Base-by-base conservation (phyloP, 2,329 filamentous ascomycete species). In the Zelopaecilomyces penicillatus region DNA sequence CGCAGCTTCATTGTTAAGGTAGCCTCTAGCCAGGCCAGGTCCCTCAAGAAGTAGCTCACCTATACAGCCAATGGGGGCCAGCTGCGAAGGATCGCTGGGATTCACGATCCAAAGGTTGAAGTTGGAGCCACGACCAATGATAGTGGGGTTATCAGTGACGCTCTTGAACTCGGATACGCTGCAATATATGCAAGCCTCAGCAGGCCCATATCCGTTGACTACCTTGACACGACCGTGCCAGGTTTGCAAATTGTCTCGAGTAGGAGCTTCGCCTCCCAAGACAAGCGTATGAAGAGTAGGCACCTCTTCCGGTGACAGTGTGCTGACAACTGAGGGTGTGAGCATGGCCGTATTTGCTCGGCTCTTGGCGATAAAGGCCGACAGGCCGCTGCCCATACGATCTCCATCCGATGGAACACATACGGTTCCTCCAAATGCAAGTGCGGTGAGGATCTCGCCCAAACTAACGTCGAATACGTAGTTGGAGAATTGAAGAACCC, bases 11-110 rank as follows among this genome's bases (percentile, higher is more conserved):
- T 19, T 19, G 19, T 19, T 19, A 11, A 41, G 28, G 33, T 81
- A 81, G 26, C 74, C 75, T 10, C 70, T 64, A 19, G 73, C 75
- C 26, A 81, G 69, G 26, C 71, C 66, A 2, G 73, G 73, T 2
- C 73, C 71, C 48, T 69, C 68, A 33, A 75, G 56, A 5, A 70
- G 52, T 12, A 73, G 62, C 54, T 73, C 70, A 11, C 70, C 70
- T 3, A 68, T 57, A 3, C 60, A 55, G 3, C 69, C 69, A 5
- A 69, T 49, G 1, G 68, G 67, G 11, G 64, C 56, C 6, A 72
- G 59, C 5, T 51, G 19, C 9, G 11, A 29, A 1, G 19, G 5
- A 4, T 39, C 37, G 6, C 12, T 11, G 5, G 37, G 37, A 11
- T 39, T 29, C 10, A 30, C 19, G 6, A 39, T 30, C 37, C 37